phyloP scores from a whole-genome alignment of 1,284 basidiomycete genomes.

The Takashimella koratensis region DNA sequence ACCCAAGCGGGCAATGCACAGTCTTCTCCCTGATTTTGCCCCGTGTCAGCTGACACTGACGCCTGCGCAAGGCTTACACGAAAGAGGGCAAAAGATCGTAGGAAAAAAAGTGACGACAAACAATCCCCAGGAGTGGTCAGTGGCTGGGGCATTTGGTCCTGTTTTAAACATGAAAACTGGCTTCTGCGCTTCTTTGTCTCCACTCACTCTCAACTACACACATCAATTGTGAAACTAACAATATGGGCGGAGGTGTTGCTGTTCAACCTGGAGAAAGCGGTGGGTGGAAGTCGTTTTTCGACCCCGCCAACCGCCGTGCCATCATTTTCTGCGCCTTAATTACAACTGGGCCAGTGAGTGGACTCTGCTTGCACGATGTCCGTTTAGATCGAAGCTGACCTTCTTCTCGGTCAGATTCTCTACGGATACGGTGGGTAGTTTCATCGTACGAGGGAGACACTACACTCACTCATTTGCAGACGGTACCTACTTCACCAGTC shows the following conservation, averaged over 20 bases:
- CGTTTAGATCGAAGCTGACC: neutral
- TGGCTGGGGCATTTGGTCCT: too few relatives aligned
- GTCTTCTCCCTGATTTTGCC: too few relatives aligned
- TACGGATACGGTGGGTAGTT: conserved; percentile 42
- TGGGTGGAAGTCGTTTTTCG: neutral
- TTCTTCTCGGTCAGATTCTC: conserved; percentile 20
- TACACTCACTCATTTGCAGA: conserved; percentile 10
- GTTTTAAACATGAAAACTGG: too few relatives aligned
- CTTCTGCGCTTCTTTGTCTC: neutral
- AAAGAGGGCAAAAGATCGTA: too few relatives aligned
- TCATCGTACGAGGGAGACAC: conserved; percentile 1
- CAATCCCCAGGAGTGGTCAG: too few relatives aligned
- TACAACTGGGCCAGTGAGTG: neutral
- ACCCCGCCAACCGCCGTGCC: conserved; percentile 1
- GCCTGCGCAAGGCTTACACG: too few relatives aligned
- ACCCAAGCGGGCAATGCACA: too few relatives aligned
- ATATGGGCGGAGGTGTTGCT: neutral
- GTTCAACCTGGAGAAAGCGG: neutral
- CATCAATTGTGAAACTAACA: neutral
- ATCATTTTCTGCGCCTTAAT: conserved; percentile 2
- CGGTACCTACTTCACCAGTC: conserved; percentile 46
- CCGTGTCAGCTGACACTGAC: too few relatives aligned
- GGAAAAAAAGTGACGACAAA: too few relatives aligned
- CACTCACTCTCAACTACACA: neutral
- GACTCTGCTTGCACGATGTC: neutral